Evolutionary conservation across 2,329 filamentous ascomycete genomes (phyloP).

Genomic region (Aspergillus intermedius): DNA sequence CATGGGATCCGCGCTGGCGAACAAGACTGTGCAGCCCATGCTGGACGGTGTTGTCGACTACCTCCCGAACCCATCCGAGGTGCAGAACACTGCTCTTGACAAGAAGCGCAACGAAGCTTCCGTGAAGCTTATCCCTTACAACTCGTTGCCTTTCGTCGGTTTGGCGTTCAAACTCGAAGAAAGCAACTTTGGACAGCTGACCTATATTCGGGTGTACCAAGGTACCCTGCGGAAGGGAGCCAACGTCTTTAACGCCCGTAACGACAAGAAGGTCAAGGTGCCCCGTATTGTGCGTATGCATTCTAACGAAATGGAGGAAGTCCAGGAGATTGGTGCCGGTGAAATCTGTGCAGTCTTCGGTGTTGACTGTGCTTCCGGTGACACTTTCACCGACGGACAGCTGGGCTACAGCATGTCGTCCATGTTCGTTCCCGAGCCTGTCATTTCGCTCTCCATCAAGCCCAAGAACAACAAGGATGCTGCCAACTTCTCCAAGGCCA

Average conservation of each 20-base stretch:
- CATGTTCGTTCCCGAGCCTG: constrained; percentile 94
- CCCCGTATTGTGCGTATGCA: constrained; percentile 99
- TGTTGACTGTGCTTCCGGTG: constrained; percentile 93
- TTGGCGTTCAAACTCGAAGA: constrained; percentile 98
- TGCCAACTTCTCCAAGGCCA: constrained; percentile 94
- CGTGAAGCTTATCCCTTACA: constrained; percentile 87
- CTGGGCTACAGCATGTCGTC: constrained; percentile 93
- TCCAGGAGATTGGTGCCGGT: constrained; percentile 83
- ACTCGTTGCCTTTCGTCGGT: constrained; percentile 86
- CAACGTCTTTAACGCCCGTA: constrained; percentile 89
- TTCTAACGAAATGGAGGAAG: constrained; percentile 98
- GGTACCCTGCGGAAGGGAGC: constrained; percentile 80
- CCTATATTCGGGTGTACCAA: constrained; percentile 97
- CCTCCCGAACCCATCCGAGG: constrained; percentile 83
- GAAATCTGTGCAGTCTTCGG: constrained; percentile 99
- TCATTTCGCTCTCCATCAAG: constrained; percentile 96
- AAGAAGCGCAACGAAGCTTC: constrained; percentile 68
- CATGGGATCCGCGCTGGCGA: constrained; percentile 91
- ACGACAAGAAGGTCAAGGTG: constrained; percentile 91
- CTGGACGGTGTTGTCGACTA: constrained; percentile 95
- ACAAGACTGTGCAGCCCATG: constrained; percentile 94
- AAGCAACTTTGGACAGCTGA: constrained; percentile 96
- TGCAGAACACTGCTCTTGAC: constrained; percentile 84
- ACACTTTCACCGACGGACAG: constrained; percentile 93
- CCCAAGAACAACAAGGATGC: constrained; percentile 89